Evolutionary conservation across 2,329 filamentous ascomycete species (phyloP).

Genomic region (Metarhizium robertsii): DNA sequence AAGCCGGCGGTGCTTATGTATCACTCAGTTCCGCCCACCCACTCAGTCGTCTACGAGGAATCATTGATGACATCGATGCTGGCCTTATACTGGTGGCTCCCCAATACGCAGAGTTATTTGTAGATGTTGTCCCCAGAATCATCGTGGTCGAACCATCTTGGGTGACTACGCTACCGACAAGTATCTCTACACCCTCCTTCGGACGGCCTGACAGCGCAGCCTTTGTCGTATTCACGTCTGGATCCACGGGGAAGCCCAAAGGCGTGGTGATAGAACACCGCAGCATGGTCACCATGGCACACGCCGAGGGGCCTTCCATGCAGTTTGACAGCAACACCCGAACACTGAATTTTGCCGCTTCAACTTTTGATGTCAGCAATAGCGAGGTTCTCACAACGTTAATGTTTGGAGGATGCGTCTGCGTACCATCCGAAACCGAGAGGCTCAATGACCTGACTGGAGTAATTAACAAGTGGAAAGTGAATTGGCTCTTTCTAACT

Average conservation of each 20-base stretch:
- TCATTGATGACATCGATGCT: neutral
- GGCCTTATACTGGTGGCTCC: too few relatives aligned
- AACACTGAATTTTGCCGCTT: neutral
- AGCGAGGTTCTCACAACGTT: slow-evolving; percentile 2
- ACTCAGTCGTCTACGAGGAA: slow-evolving; percentile 3
- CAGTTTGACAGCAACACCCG: neutral
- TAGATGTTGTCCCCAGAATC: neutral
- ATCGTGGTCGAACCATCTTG: too few relatives aligned
- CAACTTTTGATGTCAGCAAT: neutral
- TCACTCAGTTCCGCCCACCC: slow-evolving; percentile 5
- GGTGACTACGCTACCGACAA: neutral
- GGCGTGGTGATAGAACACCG: slow-evolving; percentile 1
- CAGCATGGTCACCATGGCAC: neutral
- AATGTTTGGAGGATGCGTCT: slow-evolving; percentile 4
- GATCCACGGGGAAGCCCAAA: slow-evolving; percentile 5
- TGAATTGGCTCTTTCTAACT: neutral
- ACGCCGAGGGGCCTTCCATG: neutral
- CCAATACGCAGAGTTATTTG: neutral
- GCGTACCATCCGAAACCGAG: slow-evolving; percentile 2
- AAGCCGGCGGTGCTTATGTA: slow-evolving; percentile 8
- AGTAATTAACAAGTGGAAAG: neutral
- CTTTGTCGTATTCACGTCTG: slow-evolving; percentile 7
- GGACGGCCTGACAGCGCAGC: neutral
- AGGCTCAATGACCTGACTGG: neutral
- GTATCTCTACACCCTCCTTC: neutral